Evolutionary conservation across 2,329 filamentous ascomycete genomes (phyloP), one percentile per base, ranked within the genome.

Genomic region (Cercospora sojina): DNA sequence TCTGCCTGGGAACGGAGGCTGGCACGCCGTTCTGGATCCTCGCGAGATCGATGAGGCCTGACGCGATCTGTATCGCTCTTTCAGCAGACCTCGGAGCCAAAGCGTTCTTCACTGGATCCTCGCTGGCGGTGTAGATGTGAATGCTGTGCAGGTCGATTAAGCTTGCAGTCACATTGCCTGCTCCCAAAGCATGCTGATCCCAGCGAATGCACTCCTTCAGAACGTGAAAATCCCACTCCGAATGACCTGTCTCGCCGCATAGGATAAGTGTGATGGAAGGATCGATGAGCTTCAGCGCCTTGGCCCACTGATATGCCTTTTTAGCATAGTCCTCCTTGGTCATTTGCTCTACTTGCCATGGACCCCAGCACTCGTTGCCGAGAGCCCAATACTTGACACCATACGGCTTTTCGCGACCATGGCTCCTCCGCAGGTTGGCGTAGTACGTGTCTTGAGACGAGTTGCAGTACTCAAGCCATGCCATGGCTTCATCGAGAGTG

Each of bases 381-480:
- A 95, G 85, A 1, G 90, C 91, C 91, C 91, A 95, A 83, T 93
- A 94, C 79, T 91, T 92, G 73, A 93, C 86, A 66, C 89, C 88
- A 79, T 94, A 94, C 4, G 91, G 92, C 79, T 92, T 86, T 64
- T 89, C 84, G 32, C 86, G 88, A 10, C 91, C 91, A 78, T 95
- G 90, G 72, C 89, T 84, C 12, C 91, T 85, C 32, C 92, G 87
- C 59, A 93, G 82, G 75, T 94, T 93, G 69, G 91, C 91, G 77
- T 92, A 95, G 82, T 94, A 86, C 9, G 90, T 93, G 78, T 93
- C 86, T 64, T 84, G 83, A n/a, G 85, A 86, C 2, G 88, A 88
- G 80, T 95, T 95, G 82, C 92, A 95, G 81, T 95, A 95, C 76
- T 95, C 91, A 20, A 95, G 83, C 91, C 91, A 95, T 10, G 84